Base-by-base conservation (phyloP, 768 basidiomycete species). In the Lentinula boryana region DNA sequence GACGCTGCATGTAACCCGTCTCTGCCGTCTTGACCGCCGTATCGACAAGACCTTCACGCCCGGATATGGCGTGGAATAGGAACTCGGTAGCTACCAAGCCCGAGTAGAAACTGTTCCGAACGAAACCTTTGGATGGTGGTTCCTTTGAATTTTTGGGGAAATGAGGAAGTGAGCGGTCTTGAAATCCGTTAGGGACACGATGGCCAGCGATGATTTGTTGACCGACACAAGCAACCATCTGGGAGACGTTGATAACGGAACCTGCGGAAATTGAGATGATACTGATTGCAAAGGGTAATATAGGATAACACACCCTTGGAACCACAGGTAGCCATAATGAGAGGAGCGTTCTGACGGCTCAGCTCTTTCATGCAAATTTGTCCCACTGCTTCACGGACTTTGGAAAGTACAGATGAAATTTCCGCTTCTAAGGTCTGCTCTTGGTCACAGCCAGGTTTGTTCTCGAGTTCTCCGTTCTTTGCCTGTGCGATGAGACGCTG, bases 201-300 rank as follows among this genome's bases (percentile, higher is more conserved):
- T 93, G 89, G 6, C 97, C 97, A 18, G 94, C 86, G 63, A 99
- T 98, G 72, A 98, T 98, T 71, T 99, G 97, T 70, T 99, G 97
- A 5, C 97, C 97, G 66, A 99, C 97, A 84, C 96, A 98, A 69
- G 96, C 97, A 57, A 98, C 96, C 97, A 99, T 99, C 76, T 99
- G 97, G 23, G 94, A 96, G 59, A 99, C 97, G 74, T 99, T 99
- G 75, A 99, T 96, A 63, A 94, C 92, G 68, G 97, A 98, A 72
- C 97, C 96, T 77, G 57, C 8, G 48, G 61, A 43, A 57, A 63
- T 15, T 58, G 5, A 48, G 40, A 16, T 57, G 41, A 18, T 54
- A 35, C 6, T 60, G 0, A 46, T 13, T 31, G 59, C 48, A 18
- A 38, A 46, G 18, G 41, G 32, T 21, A 40, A 21, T 31, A 58